Evolutionary conservation across 441 rosid genomes (phyloP), one percentile per base, ranked within the genome.

Genomic region (Corymbia citriodora): DNA sequence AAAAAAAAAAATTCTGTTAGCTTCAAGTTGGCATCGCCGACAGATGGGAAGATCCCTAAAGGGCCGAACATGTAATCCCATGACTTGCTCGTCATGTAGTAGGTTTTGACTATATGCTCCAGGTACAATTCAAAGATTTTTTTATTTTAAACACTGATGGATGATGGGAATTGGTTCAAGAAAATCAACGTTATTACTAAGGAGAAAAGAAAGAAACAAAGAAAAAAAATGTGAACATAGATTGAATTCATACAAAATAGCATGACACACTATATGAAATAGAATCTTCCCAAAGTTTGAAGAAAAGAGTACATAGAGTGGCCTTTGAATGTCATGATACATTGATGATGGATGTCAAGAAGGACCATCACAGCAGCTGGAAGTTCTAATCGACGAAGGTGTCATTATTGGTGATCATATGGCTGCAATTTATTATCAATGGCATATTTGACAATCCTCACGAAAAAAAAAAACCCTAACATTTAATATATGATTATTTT

Each of bases 391-490:
- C 1, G 6, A 12, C 29, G 27, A 40, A 2, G 5, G 48, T 2
- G 83, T 40, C 52, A 12, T 3, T 21, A 8, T 12, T 1, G 10
- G 29, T 40, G n/a, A 21, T 40, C 12, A 74, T 40, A 48, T 11
- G 7, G 17, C 50, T 29, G 7, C 50, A 13, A 74, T 40, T 40
- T 21, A 25, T 74, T 21, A 74, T 40, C 9, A 6, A 74, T 40
- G 29, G 2, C 45, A 74, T 74, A 40, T 74, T 45, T 23, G 29
- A 40, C 23, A 19, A 74, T 21, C 9, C 13, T 40, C 50, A 19
- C 0, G 1, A 10, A 40, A 40, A 40, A 40, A 5, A 72, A 72
- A 33, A 33, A 0, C 2, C 23, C 4, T 40, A 1, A 40, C 15
- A 11, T 40, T 40, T 16, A 21, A 40, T 74, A 40, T 74, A 10